phyloP scores from a whole-genome alignment of 164 flowering plant genomes.

The Saururus chinensis region DNA sequence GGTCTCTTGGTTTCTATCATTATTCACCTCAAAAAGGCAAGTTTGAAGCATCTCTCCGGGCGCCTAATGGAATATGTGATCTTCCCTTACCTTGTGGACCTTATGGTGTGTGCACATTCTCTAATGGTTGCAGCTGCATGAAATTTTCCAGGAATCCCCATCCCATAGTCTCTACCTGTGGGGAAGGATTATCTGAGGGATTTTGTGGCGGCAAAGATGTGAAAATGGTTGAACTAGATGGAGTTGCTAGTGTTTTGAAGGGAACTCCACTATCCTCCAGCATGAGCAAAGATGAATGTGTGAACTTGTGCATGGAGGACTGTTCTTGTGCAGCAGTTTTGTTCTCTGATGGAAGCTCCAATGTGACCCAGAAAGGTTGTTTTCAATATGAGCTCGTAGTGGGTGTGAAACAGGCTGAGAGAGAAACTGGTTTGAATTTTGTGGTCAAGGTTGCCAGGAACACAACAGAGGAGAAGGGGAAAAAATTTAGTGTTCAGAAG shows the following conservation, averaged over 20 bases:
- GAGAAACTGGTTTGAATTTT: conserved; percentile 27
- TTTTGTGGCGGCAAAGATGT: conserved; percentile 21
- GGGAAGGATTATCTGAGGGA: conserved; percentile 13
- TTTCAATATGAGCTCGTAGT: conserved; percentile 41
- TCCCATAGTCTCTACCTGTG: conserved; percentile 18
- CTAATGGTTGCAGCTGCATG: conserved; percentile 56
- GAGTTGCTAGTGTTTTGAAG: conserved; percentile 36
- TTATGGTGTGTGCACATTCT: conserved; percentile 56
- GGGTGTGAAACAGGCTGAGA: conserved; percentile 51
- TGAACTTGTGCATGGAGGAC: conserved; percentile 35
- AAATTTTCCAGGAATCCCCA: conserved; percentile 6
- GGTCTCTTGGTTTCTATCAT: conserved; percentile 55
- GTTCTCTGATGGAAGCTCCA: conserved; percentile 14
- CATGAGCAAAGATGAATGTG: conserved; percentile 45
- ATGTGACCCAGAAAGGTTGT: conserved; percentile 20
- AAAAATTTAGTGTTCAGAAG: conserved; percentile 25
- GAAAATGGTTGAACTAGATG: conserved; percentile 54
- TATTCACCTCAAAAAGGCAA: conserved; percentile 35
- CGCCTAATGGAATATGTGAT: conserved; percentile 56
- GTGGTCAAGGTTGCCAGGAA: conserved; percentile 66
- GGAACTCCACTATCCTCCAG: conserved; percentile 16
- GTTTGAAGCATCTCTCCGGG: conserved; percentile 56
- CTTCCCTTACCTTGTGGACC: conserved; percentile 74
- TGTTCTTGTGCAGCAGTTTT: conserved; percentile 57
- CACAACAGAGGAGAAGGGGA: conserved; percentile 2